A percentile compares a stretch with the other conserved stretches of the same genome.
Evolutionary conservation across 2,329 filamentous ascomycete genomes (phyloP).

Genomic region (Phyllosticta citrichinensis): DNA sequence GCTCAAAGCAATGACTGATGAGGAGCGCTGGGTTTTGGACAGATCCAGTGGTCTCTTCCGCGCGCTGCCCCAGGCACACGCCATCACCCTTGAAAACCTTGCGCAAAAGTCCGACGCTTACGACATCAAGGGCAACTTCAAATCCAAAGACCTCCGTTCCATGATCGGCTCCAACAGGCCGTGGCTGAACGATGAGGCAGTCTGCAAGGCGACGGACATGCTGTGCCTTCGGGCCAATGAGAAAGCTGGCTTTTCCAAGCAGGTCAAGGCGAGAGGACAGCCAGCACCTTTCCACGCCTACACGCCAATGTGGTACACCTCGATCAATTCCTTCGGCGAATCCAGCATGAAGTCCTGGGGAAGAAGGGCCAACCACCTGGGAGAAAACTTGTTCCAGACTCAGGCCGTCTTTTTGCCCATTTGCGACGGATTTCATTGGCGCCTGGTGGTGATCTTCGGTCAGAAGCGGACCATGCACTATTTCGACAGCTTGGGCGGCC

Average conservation of each 20-base stretch:
- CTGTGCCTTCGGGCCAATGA: constrained; percentile 51
- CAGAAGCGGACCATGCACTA: constrained; percentile 52
- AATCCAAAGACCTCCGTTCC: not conserved
- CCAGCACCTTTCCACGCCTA: constrained; percentile 54
- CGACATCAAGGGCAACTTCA: not conserved
- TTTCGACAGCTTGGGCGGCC: constrained; percentile 53
- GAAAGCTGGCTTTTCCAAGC: constrained; percentile 40
- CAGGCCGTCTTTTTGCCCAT: constrained; percentile 63
- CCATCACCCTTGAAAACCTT: not conserved
- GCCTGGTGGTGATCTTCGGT: constrained; percentile 57
- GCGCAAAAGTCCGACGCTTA: not conserved
- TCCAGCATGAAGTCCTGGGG: constrained; percentile 47
- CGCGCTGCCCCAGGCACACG: not conserved
- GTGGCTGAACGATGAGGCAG: constrained; percentile 71
- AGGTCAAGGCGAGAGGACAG: constrained; percentile 45
- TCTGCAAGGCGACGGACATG: constrained; percentile 56
- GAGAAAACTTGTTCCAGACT: constrained; percentile 44
- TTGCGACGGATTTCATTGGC: constrained; percentile 59
- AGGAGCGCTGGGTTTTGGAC: not conserved
- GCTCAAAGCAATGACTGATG: not conserved
- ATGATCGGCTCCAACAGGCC: constrained; percentile 9
- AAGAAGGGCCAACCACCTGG: constrained; percentile 15
- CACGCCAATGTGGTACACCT: constrained; percentile 51
- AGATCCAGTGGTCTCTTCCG: not conserved
- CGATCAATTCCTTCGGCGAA: constrained; percentile 35